A percentile compares a stretch with the other conserved stretches of the same genome.
These are phyloP conservation scores for Nemania sp. DNA, from an alignment of 2,329 filamentous ascomycete species.

Conservation along the genomic window DNA sequence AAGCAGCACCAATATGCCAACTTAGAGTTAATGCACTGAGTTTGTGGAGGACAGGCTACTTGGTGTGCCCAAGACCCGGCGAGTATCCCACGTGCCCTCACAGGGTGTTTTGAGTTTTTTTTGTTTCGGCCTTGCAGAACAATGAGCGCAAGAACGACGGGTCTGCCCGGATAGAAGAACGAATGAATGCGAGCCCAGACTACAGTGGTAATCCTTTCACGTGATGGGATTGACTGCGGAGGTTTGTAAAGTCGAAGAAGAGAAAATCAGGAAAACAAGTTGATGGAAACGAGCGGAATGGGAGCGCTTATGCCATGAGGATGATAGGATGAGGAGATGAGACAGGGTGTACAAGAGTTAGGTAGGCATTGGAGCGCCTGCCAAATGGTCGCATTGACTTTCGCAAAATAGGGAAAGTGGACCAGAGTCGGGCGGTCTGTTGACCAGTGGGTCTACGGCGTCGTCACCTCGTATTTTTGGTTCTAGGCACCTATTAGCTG, in stretches of 20 bases:
- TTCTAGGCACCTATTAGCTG: not conserved
- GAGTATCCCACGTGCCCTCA: conserved; percentile 4
- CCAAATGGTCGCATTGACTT: conserved; percentile 21
- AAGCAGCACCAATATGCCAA: not conserved
- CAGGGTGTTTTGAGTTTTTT: conserved; percentile 1
- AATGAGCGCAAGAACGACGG: not conserved
- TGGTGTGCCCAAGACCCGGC: not conserved
- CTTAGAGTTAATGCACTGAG: not conserved
- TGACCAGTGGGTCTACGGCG: conserved; percentile 18
- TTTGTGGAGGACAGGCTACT: not conserved
- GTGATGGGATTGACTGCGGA: not conserved
- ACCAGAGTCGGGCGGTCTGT: conserved; percentile 13
- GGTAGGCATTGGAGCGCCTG: conserved; percentile 7
- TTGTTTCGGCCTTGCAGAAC: not conserved
- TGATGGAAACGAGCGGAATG: conserved; percentile 26
- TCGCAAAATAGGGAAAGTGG: conserved; percentile 25
- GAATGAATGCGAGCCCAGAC: not conserved
- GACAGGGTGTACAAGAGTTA: conserved; percentile 11
- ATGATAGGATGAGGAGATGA: conserved; percentile 13
- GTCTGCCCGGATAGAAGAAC: not conserved
- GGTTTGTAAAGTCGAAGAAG: conserved; percentile 3
- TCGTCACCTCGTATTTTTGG: conserved; percentile 22
- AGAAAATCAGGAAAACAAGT: conserved; percentile 11
- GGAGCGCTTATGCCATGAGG: conserved; percentile 24
- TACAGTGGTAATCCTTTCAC: not conserved